Percentiles rank a stretch among this genome's conserved stretches.
Evolutionary conservation across 169 alveolate species (phyloP).

Genomic region (Perkinsus olseni): DNA sequence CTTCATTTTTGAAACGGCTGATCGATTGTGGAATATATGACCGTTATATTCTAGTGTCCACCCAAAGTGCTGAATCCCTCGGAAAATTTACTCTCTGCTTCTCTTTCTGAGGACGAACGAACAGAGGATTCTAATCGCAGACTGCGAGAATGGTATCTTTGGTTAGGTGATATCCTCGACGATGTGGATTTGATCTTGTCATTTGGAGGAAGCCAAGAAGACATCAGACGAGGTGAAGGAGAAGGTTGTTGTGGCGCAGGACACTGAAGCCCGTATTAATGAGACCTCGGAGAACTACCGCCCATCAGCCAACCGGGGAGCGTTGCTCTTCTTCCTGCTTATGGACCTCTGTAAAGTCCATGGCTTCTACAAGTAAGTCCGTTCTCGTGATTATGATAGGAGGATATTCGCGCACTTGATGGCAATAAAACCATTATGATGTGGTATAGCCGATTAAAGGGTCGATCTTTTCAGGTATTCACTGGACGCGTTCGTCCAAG

Average conservation of each 20-base stretch:
- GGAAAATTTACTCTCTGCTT: too few species aligned
- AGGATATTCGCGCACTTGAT: too few species aligned
- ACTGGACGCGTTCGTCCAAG: conserved; percentile 82
- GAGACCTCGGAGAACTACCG: conserved; percentile 86
- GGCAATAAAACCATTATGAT: too few species aligned
- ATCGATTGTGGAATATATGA: too few species aligned
- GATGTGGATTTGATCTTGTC: conserved; percentile 85
- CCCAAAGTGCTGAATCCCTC: too few species aligned
- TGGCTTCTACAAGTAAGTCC: conserved; percentile 71
- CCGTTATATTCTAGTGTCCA: too few species aligned
- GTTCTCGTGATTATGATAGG: too few species aligned
- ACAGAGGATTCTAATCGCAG: neutral
- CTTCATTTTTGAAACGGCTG: too few species aligned
- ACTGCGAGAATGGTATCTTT: neutral
- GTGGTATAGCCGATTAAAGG: too few species aligned
- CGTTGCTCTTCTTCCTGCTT: conserved; percentile 79
- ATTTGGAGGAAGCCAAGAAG: conserved; percentile 83
- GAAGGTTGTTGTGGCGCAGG: conserved; percentile 83
- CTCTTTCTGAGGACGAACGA: neutral
- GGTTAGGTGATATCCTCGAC: conserved; percentile 74
- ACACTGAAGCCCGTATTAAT: conserved; percentile 81
- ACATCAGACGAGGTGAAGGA: conserved; percentile 84
- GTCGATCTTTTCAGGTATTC: too few species aligned
- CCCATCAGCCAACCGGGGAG: conserved; percentile 85
- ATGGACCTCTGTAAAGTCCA: conserved; percentile 80